Base-by-base conservation (phyloP, 2,329 filamentous ascomycete species). In the Hyphodiscus sp. region DNA sequence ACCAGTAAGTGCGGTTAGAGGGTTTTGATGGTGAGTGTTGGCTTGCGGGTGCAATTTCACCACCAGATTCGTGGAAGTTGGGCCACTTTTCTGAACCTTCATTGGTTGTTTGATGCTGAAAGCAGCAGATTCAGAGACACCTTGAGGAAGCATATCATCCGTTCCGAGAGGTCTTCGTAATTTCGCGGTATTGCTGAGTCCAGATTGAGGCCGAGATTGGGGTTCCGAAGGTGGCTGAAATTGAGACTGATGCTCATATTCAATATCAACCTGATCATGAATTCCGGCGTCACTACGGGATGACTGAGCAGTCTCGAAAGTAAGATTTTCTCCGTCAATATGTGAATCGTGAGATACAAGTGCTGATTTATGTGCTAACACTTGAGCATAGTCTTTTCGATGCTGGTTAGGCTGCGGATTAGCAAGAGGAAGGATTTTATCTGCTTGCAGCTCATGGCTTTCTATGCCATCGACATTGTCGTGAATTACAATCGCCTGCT, bases 181-280 rank as follows among this genome's bases (percentile, higher is more conserved):
- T 42, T 47, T 53, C 10, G 49, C 44, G 19, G 41, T 46, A 18
- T 56, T 59, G 26, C 51, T 54, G 9, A 45, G 51, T 44, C 49
- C 13, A 20, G 58, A 57, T 2, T 48, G 33, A 41, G 47, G 54
- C 48, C 52, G 49, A n/a, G 20, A 42, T 16, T 41, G 45, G 45
- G 13, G 16, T 11, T 51, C 29, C 13, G 45, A 43, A n/a, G 33
- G 30, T 45, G 19, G 43, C 43, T n/a, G 33, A 38, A 38, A 6
- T n/a, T 38, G 11, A 38, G 13, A 38, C 33, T 38, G 11, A 38
- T 38, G 33, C 11, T 38, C 5, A 38, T n/a, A 2, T n/a, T 38
- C 33, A 10, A 4, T 38, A 38, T 38, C 33, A 10, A 38, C 11
- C 11, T 38, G 33, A 38, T 38, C 11, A 38, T 4, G 33, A 38